phyloP scores from a whole-genome alignment of 2,329 filamentous ascomycete species.

The Penicillium fuscoglaucum region DNA sequence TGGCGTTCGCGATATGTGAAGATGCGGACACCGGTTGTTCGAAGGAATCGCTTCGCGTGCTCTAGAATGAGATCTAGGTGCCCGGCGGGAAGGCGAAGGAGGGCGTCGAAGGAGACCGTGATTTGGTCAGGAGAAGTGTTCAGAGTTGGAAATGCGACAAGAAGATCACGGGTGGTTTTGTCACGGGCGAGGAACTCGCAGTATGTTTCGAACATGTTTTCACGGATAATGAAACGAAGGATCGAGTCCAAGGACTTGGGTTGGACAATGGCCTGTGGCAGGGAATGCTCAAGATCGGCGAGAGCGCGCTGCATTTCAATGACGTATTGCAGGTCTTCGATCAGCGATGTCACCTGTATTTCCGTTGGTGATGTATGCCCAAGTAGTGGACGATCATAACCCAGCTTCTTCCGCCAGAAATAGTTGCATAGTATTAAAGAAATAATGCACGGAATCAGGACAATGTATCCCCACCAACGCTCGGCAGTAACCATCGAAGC shows the following conservation, averaged over 20 bases:
- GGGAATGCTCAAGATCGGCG: constrained; percentile 6
- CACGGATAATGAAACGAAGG: constrained; percentile 25
- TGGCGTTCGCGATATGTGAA: constrained; percentile 28
- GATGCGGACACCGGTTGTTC: constrained; percentile 12
- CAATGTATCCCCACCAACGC: constrained; percentile 55
- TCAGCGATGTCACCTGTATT: constrained; percentile 21
- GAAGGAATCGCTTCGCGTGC: constrained; percentile 19
- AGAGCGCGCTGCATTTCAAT: constrained; percentile 23
- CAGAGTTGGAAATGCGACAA: constrained; percentile 1
- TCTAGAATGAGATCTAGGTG: constrained; percentile 1
- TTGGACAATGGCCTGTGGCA: constrained; percentile 9
- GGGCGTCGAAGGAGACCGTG: constrained; percentile 15
- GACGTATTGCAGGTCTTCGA: constrained; percentile 33
- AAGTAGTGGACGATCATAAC: constrained; percentile 46
- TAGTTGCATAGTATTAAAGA: constrained; percentile 50
- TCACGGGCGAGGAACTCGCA: constrained; percentile 28
- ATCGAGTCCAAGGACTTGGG: constrained; percentile 23
- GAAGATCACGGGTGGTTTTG: constrained; percentile 12
- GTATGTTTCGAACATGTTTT: constrained; percentile 32
- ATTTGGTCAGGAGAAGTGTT: constrained; percentile 8
- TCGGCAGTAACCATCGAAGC: constrained; percentile 54
- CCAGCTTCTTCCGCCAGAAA: constrained; percentile 51
- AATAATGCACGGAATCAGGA: constrained; percentile 53
- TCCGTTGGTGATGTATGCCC: constrained; percentile 8
- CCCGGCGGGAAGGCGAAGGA: constrained; percentile 11